phyloP scores from a whole-genome alignment of 2,329 filamentous ascomycete species.

The Rasamsonia emersonii region DNA sequence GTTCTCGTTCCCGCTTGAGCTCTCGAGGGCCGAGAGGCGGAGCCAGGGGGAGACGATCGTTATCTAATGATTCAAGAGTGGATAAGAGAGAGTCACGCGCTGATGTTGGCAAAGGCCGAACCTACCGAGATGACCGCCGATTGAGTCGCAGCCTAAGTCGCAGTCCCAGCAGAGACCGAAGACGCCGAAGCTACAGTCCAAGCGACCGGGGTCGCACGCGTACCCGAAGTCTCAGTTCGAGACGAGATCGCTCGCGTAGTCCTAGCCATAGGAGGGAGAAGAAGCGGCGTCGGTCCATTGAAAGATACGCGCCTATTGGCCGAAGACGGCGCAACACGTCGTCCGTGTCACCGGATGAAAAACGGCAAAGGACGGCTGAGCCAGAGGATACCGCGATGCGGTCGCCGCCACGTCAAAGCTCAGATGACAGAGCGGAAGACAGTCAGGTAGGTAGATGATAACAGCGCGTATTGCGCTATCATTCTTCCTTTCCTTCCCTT shows the following conservation, averaged over 20 bases:
- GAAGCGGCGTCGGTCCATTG: slow-evolving; percentile 37
- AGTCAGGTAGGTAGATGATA: slow-evolving; percentile 6
- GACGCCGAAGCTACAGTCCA: slow-evolving; percentile 18
- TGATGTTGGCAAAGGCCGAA: slow-evolving; percentile 42
- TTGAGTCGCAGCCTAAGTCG: slow-evolving; percentile 29
- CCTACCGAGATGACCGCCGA: slow-evolving; percentile 32
- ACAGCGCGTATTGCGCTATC: slow-evolving; percentile 2
- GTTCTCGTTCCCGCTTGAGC: slow-evolving; percentile 26
- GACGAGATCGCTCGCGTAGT: slow-evolving; percentile 24
- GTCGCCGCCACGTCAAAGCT: slow-evolving; percentile 14
- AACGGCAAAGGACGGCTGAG: slow-evolving; percentile 34
- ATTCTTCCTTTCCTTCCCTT: slow-evolving; percentile 7
- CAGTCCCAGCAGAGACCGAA: slow-evolving; percentile 23
- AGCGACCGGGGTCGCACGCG: slow-evolving; percentile 19
- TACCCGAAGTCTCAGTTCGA: slow-evolving; percentile 35
- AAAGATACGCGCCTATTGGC: slow-evolving; percentile 36
- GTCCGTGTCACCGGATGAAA: slow-evolving; percentile 32
- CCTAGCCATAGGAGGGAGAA: slow-evolving; percentile 24
- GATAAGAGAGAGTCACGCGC: slow-evolving; percentile 36
- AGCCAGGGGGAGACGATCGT: slow-evolving; percentile 34
- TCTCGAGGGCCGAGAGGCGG: slow-evolving; percentile 19
- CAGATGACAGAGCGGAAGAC: slow-evolving; percentile 8
- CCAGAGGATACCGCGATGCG: slow-evolving; percentile 19
- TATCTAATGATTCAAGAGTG: slow-evolving; percentile 34
- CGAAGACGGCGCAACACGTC: slow-evolving; percentile 35